These are phyloP conservation scores for Microdochium nivale DNA, from an alignment of 2,329 filamentous ascomycete genomes.

Conservation along the genomic window DNA sequence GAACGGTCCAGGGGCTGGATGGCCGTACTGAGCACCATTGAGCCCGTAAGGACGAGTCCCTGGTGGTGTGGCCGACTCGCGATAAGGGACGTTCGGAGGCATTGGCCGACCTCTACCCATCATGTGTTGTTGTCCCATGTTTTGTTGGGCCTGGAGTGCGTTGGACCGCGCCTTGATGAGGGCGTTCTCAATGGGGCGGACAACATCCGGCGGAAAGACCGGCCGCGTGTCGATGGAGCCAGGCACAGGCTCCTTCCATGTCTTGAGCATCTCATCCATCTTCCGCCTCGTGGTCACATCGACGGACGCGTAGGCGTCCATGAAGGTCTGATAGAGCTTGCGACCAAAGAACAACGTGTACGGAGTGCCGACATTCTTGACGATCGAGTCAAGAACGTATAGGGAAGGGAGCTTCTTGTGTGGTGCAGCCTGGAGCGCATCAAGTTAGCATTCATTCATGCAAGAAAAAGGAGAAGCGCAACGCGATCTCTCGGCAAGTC, in stretches of 20 bases:
- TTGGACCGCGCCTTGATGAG: slow-evolving; percentile 70
- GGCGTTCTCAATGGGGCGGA: slow-evolving; percentile 86
- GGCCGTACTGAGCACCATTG: slow-evolving; percentile 19
- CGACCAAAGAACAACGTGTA: slow-evolving; percentile 93
- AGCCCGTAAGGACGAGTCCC: slow-evolving; percentile 27
- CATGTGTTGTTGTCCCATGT: slow-evolving; percentile 46
- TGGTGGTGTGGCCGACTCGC: slow-evolving; percentile 69
- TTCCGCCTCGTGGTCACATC: slow-evolving; percentile 75
- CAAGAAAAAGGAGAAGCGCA: not conserved
- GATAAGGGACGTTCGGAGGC: slow-evolving; percentile 49
- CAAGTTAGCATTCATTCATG: slow-evolving; percentile 26
- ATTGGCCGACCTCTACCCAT: slow-evolving; percentile 40
- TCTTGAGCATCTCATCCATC: slow-evolving; percentile 95
- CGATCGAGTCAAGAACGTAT: slow-evolving; percentile 95
- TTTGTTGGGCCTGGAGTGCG: slow-evolving; percentile 49
- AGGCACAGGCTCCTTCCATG: slow-evolving; percentile 95
- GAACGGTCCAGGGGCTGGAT: slow-evolving; percentile 10
- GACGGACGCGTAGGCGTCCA: slow-evolving; percentile 90
- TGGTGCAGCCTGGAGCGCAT: slow-evolving; percentile 64
- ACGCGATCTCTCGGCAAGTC: not conserved
- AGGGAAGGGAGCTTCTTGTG: slow-evolving; percentile 89
- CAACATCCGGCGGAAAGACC: slow-evolving; percentile 82
- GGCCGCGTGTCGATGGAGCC: slow-evolving; percentile 88
- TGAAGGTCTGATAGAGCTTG: slow-evolving; percentile 88
- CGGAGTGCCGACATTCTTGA: slow-evolving; percentile 96